Evolutionary conservation across 2,329 filamentous ascomycete genomes (phyloP), one percentile per base, ranked within the genome.

Genomic region (Cryphonectria naterciae): DNA sequence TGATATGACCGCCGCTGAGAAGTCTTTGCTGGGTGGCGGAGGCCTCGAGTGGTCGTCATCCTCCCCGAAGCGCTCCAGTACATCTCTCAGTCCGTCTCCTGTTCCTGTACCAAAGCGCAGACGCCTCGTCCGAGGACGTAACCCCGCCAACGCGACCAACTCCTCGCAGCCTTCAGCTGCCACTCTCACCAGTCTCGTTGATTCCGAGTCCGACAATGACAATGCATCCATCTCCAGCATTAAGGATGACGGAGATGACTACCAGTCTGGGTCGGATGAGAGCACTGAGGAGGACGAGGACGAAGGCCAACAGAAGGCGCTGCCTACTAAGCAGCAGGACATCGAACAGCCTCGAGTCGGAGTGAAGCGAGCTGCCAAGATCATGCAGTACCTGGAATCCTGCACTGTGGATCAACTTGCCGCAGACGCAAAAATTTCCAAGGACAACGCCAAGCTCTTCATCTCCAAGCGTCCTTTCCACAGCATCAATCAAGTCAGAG

Each of bases 301-400:
- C 10, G n/a, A 64, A 25, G 60, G 35, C 35, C 35, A n/a, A 78
- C 79, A 11, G 82, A 81, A 67, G 76, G 81, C 62, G 81, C 81
- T 10, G 79, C 82, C 25, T 32, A n/a, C 19, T 61, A 64, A 17
- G 32, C 61, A 67, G 37, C 73, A 71, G 32, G 56, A 73, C 22
- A 52, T 71, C 11, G 70, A 70, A 17, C 70, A 73, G n/a, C 66
- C 70, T 7, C 69, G 73, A 15, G 72, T 75, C 35, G 73, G 73
- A 6, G 77, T 81, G n/a, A 80, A 79, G 54, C 78, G 79, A 54
- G 79, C 81, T 64, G 78, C 80, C 65, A 77, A 79, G 13, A 88
- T 98, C 8, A 83, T 98, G 39, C 86, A 90, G 10, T 97, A 94
- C 77, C 90, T 99, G 80, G 98, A 98, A 77, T 89, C 86, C 0